Conservation (phyloP, 331 rosid species). For the Rhamnella rubrinervis region DNA sequence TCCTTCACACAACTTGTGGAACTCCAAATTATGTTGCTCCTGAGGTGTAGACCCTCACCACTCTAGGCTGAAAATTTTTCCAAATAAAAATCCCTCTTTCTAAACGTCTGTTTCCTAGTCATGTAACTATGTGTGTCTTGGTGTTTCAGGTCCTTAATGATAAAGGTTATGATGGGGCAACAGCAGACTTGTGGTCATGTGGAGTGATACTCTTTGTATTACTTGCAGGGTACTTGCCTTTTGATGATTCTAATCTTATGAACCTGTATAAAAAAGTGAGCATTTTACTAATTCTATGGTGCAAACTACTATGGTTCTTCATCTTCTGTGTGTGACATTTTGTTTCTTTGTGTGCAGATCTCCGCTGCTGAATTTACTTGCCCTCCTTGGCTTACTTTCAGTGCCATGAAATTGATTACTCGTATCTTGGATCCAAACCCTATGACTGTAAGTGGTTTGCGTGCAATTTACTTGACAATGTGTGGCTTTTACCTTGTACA, state of each 20-base stretch:
- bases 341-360: conserved; percentile 60
- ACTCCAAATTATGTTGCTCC: conserved; percentile 99
- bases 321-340: conserved; percentile 26
- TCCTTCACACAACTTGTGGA: conserved; percentile 98
- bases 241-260: conserved; percentile 87
- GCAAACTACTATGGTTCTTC: conserved; percentile 13
- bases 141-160: conserved; percentile 77
- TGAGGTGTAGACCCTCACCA: conserved; percentile 54
- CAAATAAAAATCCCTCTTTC: not conserved
- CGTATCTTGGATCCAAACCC: conserved; percentile 95
- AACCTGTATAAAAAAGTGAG: conserved; percentile 87
- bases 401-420: conserved; percentile 87
- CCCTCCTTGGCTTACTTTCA: conserved; percentile 93
- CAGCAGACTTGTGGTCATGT: conserved; percentile 98
- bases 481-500: not conserved
- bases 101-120: conserved; percentile 9
- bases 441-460: conserved; percentile 60
- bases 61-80: conserved; percentile 15
- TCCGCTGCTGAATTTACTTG: conserved; percentile 86
- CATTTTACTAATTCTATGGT: conserved; percentile 20
- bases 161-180: conserved; percentile 93
- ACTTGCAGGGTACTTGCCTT: conserved; percentile 99
- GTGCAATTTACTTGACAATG: not conserved
- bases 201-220: conserved; percentile 98
- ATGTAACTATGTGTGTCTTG: conserved; percentile 22